phyloP scores from a whole-genome alignment of 2,329 filamentous ascomycete genomes.

The Colletotrichum scovillei region DNA sequence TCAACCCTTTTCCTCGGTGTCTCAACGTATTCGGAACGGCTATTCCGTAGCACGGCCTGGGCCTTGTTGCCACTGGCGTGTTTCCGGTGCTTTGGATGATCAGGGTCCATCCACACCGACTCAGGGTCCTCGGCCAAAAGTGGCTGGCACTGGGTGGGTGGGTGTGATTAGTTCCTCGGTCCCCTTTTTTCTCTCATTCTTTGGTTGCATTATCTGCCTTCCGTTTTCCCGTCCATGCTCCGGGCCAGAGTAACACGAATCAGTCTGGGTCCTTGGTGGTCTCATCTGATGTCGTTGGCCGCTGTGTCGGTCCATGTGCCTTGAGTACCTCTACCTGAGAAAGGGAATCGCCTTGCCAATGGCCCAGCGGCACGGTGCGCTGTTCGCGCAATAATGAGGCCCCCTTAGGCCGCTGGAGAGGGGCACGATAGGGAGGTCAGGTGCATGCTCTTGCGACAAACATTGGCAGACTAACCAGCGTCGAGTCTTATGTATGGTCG shows the following conservation, averaged over 20 bases:
- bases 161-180: not conserved
- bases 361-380: no score
- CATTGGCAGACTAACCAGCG: not conserved
- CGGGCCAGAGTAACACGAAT: slow-evolving; percentile 5
- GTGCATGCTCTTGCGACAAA: no score
- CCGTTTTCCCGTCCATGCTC: not conserved
- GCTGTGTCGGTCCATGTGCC: not conserved
- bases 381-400: no score
- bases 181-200: not conserved
- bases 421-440: no score
- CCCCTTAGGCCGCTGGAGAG: no score
- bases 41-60: slow-evolving; percentile 6
- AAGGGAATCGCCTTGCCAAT: not conserved
- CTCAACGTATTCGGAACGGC: slow-evolving; percentile 6
- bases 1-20: no score
- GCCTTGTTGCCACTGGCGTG: slow-evolving; percentile 26
- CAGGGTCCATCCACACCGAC: slow-evolving; percentile 36
- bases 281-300: slow-evolving; percentile 3
- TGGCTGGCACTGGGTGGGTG: no score
- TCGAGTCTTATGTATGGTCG: not conserved
- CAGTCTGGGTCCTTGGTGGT: not conserved
- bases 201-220: not conserved
- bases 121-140: not conserved
- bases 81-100: slow-evolving; percentile 27
- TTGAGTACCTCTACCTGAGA: slow-evolving; percentile 3